These are phyloP conservation scores for Ophiostoma novo-ulmi DNA, from an alignment of 2,329 filamentous ascomycete species.

Conservation along the genomic window DNA sequence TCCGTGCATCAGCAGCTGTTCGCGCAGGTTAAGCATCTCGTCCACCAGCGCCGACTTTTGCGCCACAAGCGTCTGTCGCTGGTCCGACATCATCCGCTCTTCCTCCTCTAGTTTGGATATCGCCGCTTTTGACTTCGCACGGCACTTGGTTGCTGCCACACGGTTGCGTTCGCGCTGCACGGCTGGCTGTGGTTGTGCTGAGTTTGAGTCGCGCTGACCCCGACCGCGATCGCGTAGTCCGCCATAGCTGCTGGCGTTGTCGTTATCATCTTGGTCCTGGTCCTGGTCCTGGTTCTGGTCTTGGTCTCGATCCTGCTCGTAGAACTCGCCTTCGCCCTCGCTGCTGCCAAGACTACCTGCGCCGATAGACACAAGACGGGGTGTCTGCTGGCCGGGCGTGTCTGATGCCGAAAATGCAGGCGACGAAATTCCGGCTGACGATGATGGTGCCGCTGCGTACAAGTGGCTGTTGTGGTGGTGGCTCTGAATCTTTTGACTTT, in stretches of 20 bases:
- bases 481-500: background rate
- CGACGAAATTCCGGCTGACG: conserved; percentile 15
- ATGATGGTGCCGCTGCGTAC: background rate
- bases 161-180: conserved; percentile 31
- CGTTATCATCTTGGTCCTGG: background rate
- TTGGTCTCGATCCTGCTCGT: conserved; percentile 10
- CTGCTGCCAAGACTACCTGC: conserved; percentile 12
- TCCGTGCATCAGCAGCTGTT: conserved; percentile 32
- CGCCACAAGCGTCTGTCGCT: conserved; percentile 27
- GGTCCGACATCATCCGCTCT: conserved; percentile 25
- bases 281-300: background rate
- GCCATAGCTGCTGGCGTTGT: background rate
- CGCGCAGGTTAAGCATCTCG: conserved; percentile 34
- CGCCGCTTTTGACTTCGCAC: conserved; percentile 32
- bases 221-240: background rate
- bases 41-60: conserved; percentile 29
- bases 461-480: background rate
- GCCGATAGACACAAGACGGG: conserved; percentile 14
- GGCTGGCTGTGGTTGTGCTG: background rate
- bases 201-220: background rate
- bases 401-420: conserved; percentile 19
- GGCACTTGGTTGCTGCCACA: conserved; percentile 33
- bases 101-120: conserved; percentile 30
- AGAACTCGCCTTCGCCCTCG: background rate
- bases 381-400: background rate